Conservation (phyloP, 768 basidiomycete genomes). For the Leccinum variicolor region DNA sequence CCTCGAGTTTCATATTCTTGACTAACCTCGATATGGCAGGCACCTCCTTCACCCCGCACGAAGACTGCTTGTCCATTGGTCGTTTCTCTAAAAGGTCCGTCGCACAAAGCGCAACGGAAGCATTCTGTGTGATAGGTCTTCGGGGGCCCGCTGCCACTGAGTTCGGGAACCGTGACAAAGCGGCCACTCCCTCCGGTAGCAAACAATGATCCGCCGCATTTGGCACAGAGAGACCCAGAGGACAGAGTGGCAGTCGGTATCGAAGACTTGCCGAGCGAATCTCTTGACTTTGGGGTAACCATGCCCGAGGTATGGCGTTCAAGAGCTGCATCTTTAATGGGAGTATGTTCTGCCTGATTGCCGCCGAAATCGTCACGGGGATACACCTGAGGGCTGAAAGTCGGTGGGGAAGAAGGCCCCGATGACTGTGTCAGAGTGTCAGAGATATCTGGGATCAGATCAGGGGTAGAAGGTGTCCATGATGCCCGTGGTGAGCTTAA, state of each 20-base stretch:
- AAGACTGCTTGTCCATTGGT: slow-evolving; percentile 66
- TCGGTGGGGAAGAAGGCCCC: slow-evolving; percentile 50
- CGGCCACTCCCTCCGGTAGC: slow-evolving; percentile 53
- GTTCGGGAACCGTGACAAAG: slow-evolving; percentile 69
- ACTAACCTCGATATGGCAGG: slow-evolving; percentile 61
- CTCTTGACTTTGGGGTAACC: slow-evolving; percentile 26
- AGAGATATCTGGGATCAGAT: slow-evolving; percentile 57
- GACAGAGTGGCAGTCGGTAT: slow-evolving; percentile 32
- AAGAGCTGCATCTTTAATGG: slow-evolving; percentile 1
- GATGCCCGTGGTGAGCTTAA: slow-evolving; percentile 25
- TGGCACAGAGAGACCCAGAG: slow-evolving; percentile 51
- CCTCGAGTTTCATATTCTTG: neutral
- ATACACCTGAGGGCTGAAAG: slow-evolving; percentile 32
- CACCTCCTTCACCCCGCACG: slow-evolving; percentile 59
- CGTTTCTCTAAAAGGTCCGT: slow-evolving; percentile 58
- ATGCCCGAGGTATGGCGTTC: slow-evolving; percentile 21
- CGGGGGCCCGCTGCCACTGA: slow-evolving; percentile 38
- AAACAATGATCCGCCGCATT: slow-evolving; percentile 59
- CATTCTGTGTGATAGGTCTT: slow-evolving; percentile 71
- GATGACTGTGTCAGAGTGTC: slow-evolving; percentile 56
- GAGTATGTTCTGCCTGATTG: slow-evolving; percentile 6
- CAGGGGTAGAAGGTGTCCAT: slow-evolving; percentile 51
- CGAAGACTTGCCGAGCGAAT: slow-evolving; percentile 24
- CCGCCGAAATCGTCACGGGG: slow-evolving; percentile 9
- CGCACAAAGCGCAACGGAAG: slow-evolving; percentile 70